Percentiles rank a stretch among this genome's conserved stretches.
These are phyloP conservation scores for Penicillium robsamsonii DNA, from an alignment of 495 filamentous ascomycete species.

Conservation along the genomic window DNA sequence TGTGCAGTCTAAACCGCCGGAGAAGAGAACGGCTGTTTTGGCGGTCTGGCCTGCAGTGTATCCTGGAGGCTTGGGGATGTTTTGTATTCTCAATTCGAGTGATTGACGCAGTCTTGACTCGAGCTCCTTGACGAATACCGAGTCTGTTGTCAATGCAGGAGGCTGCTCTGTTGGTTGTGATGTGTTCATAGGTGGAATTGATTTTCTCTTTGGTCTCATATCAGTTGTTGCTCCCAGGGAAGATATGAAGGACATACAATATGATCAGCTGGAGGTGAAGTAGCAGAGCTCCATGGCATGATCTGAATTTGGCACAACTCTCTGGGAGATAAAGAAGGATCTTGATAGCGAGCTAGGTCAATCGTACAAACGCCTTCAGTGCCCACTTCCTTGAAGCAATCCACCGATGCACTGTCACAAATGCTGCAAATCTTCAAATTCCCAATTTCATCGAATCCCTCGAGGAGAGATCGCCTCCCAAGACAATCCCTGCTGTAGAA, in stretches of 20 bases:
- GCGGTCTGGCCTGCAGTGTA: slow-evolving; percentile 32
- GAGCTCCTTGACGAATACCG: slow-evolving; percentile 55
- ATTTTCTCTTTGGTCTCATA: slow-evolving; percentile 45
- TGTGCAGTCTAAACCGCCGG: slow-evolving; percentile 91
- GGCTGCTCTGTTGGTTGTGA: slow-evolving; percentile 38
- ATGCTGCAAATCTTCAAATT: slow-evolving; percentile 73
- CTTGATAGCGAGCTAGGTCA: slow-evolving; percentile 45
- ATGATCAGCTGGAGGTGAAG: slow-evolving; percentile 21
- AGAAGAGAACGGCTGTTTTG: slow-evolving; percentile 83
- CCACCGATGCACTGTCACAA: slow-evolving; percentile 51
- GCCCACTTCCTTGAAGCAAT: slow-evolving; percentile 74
- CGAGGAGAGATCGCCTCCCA: slow-evolving; percentile 78
- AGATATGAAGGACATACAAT: slow-evolving; percentile 37
- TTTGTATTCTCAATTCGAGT: slow-evolving; percentile 59
- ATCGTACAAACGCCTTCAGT: slow-evolving; percentile 72
- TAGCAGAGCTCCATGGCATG: slow-evolving; percentile 29
- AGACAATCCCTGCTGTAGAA: slow-evolving; percentile 85
- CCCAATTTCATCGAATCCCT: slow-evolving; percentile 41
- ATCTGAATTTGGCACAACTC: slow-evolving; percentile 32
- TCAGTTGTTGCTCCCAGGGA: neutral
- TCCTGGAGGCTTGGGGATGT: slow-evolving; percentile 59
- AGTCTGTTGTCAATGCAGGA: slow-evolving; percentile 43
- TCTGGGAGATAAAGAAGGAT: slow-evolving; percentile 1
- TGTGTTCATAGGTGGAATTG: slow-evolving; percentile 63
- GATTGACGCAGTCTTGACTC: slow-evolving; percentile 60